Evolutionary conservation across 768 basidiomycete species (phyloP).

Genomic region (Tylopilus sp.): DNA sequence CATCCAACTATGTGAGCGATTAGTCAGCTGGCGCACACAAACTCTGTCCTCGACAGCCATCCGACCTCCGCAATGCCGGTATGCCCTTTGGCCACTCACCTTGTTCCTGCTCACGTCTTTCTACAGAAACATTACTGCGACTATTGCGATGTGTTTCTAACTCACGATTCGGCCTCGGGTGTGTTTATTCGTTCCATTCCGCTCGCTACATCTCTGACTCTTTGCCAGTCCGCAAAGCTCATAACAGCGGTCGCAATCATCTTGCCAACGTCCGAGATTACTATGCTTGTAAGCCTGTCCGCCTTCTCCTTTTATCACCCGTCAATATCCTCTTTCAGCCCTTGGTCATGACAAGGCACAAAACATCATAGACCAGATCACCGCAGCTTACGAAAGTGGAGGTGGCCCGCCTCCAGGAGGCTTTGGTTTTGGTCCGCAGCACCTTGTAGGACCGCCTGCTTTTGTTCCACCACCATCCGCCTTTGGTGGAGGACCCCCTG

Average conservation of each 20-base stretch:
- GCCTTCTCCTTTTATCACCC: neutral
- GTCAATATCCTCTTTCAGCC: conserved; percentile 40
- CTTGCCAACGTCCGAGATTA: conserved; percentile 95
- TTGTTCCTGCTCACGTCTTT: neutral
- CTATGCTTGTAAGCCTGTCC: conserved; percentile 72
- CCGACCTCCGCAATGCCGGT: conserved; percentile 57
- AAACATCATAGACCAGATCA: conserved; percentile 97
- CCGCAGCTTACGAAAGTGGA: conserved; percentile 84
- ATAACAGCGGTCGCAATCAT: conserved; percentile 97
- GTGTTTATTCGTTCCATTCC: conserved; percentile 15
- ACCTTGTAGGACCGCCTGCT: conserved; percentile 55
- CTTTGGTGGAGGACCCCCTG: conserved; percentile 50
- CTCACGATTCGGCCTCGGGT: conserved; percentile 94
- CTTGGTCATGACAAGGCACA: conserved; percentile 97
- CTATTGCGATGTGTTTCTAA: conserved; percentile 91
- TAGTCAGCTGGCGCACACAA: conserved; percentile 24
- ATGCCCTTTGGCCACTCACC: conserved; percentile 26
- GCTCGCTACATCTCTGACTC: conserved; percentile 4
- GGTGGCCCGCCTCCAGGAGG: conserved; percentile 85
- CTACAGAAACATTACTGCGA: conserved; percentile 89
- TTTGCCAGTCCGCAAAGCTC: conserved; percentile 85
- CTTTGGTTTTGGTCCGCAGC: conserved; percentile 82
- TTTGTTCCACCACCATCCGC: conserved; percentile 52
- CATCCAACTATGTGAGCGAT: conserved; percentile 41
- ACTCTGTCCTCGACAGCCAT: conserved; percentile 25